These are phyloP conservation scores for Pueraria montana DNA, from an alignment of 306 rosid genomes.

Conservation along the genomic window DNA sequence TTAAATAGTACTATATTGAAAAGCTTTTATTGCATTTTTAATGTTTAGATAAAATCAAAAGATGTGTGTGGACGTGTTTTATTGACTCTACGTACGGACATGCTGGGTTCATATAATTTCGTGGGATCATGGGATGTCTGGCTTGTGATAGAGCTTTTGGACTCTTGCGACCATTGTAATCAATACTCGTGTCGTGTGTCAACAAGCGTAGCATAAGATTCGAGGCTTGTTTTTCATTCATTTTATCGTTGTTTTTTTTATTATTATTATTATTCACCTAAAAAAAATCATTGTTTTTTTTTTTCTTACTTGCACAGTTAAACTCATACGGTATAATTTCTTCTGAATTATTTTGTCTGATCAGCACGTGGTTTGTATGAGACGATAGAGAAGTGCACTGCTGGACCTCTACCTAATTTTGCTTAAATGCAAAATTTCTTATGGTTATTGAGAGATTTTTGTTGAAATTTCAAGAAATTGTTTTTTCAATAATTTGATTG, in stretches of 20 bases:
- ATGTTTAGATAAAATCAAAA: neutral
- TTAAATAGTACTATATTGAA: neutral
- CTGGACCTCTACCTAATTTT: neutral
- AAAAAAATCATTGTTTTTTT: neutral
- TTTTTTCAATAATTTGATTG: neutral
- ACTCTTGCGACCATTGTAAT: neutral
- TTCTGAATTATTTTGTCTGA: neutral
- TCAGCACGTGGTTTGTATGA: neutral
- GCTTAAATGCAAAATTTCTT: neutral
- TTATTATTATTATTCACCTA: too few species aligned
- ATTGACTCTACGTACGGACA: neutral
- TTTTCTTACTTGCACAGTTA: neutral
- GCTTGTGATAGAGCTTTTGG: neutral
- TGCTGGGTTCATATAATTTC: conserved; percentile 10
- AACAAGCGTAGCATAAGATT: neutral
- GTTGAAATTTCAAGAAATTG: neutral
- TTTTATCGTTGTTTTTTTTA: too few species aligned
- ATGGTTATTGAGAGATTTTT: neutral
- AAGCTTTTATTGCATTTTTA: neutral
- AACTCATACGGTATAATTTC: neutral
- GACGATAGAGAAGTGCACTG: neutral
- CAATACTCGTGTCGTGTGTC: neutral
- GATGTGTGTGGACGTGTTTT: neutral
- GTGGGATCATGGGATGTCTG: conserved; percentile 29
- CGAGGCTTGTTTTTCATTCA: neutral